Base-by-base conservation (phyloP, 768 basidiomycete species). In the Lactarius deliciosus region DNA sequence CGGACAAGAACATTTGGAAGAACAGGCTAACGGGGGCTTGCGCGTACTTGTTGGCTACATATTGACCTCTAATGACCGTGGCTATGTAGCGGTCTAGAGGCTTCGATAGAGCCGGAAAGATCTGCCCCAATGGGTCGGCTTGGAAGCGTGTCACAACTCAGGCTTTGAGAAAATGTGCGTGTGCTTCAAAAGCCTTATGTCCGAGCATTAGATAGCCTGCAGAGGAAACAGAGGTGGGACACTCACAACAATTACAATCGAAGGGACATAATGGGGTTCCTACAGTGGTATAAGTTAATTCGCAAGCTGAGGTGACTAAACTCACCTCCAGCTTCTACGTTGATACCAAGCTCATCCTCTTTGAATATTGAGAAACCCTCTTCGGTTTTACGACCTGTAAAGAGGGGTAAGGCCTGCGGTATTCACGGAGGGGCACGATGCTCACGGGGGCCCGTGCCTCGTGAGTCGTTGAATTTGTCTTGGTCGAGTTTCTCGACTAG, bases 181-280 rank as follows among this genome's bases (percentile, higher is more conserved):
- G 8, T 38, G 13, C 15, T 41, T 72, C 65, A 73, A 56, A 73
- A 72, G 60, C 72, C 72, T 53, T 73, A 62, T 5, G 40, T 36
- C 9, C 9, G 13, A 58, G 30, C 4, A 56, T 55, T 57, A 45
- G 40, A 40, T 16, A 9, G 1, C 9, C 18, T 5, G 22, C 15
- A 22, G 28, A n/a, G 34, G 10, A 32, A 9, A 70, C 10, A 58
- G 38, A 45, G 28, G 56, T 7, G 13, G 40, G n/a, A 41, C 18
- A 80, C 91, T 77, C 72, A 92, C 93, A 94, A 72, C 93, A 94
- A 43, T 91, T 81, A 75, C 93, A 94, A 75, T 94, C 93, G 73
- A 94, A 94, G 7, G 93, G 93, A 78, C 92, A 94, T 47, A 90
- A 75, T 3, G 90, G 84, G 0, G 92, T 93, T 75, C 91, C 92